Percentiles rank a stretch among this genome's conserved stretches.
Evolutionary conservation across 1,139 yeast genomes (phyloP).

Genomic region (Ashbya aceris): DNA sequence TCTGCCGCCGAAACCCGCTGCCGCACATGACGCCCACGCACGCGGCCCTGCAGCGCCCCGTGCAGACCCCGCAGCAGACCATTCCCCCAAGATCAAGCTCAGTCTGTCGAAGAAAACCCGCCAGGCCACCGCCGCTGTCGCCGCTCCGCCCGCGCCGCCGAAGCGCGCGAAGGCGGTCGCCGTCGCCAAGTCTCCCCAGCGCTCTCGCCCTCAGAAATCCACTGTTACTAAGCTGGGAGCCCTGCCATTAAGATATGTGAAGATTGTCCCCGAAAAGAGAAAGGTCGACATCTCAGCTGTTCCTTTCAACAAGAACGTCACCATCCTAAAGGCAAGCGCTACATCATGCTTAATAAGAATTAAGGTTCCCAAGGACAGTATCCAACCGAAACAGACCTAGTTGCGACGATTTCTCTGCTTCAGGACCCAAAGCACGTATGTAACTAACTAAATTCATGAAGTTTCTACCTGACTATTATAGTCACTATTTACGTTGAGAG

Average conservation of each 20-base stretch:
- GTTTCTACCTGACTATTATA: too few species aligned
- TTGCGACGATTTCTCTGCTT: background rate
- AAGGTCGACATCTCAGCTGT: slow-evolving; percentile 24
- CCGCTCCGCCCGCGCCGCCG: slow-evolving; percentile 4
- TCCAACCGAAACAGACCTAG: background rate
- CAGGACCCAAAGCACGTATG: too few species aligned
- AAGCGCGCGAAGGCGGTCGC: slow-evolving; percentile 13
- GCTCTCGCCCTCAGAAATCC: slow-evolving; percentile 11
- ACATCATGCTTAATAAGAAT: slow-evolving; percentile 24
- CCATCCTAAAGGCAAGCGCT: slow-evolving; percentile 20
- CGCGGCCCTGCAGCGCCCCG: slow-evolving; percentile 4
- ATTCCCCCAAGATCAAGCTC: slow-evolving; percentile 7
- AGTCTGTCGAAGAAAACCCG: slow-evolving; percentile 5
- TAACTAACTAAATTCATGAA: too few species aligned
- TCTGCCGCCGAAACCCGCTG: slow-evolving; percentile 20
- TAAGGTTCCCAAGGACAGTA: slow-evolving; percentile 10
- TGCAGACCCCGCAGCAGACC: slow-evolving; percentile 6
- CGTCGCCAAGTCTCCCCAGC: slow-evolving; percentile 5
- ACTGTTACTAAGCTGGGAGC: slow-evolving; percentile 22
- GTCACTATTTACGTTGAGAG: too few species aligned
- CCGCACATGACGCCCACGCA: slow-evolving; percentile 6
- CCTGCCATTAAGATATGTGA: slow-evolving; percentile 27
- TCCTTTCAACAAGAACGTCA: slow-evolving; percentile 23
- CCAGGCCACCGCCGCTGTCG: background rate
- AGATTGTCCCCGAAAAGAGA: slow-evolving; percentile 16